Evolutionary conservation across 2,329 filamentous ascomycete species (phyloP).

Genomic region (Xylariales sp.): DNA sequence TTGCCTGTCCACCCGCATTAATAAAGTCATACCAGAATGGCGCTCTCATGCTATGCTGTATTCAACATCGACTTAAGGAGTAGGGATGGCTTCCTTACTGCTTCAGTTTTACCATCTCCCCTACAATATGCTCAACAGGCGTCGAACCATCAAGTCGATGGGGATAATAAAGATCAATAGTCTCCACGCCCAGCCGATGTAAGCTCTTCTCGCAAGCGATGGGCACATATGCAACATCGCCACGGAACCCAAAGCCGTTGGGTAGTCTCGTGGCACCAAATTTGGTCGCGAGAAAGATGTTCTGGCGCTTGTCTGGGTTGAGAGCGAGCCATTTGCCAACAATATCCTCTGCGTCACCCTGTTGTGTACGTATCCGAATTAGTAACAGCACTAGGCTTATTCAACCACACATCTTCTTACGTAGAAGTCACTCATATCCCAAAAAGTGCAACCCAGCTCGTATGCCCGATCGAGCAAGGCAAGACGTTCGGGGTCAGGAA

Average conservation of each 20-base stretch:
- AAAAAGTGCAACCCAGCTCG: conserved; percentile 30
- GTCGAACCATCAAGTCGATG: conserved; percentile 43
- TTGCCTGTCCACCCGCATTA: conserved; percentile 21
- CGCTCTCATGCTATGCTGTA: too few species aligned
- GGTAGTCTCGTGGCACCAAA: conserved; percentile 32
- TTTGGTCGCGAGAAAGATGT: conserved; percentile 45
- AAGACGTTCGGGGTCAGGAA: conserved; percentile 29
- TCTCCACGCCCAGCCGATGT: conserved; percentile 39
- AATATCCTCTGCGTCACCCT: conserved; percentile 30
- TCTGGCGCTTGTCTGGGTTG: conserved; percentile 35
- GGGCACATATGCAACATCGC: conserved; percentile 35
- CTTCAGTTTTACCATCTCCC: conserved; percentile 42
- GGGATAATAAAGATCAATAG: conserved; percentile 53
- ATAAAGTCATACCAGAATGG: background rate
- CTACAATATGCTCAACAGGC: conserved; percentile 43
- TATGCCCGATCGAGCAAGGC: conserved; percentile 30
- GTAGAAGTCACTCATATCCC: conserved; percentile 34
- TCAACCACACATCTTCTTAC: conserved; percentile 13
- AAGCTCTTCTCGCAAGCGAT: conserved; percentile 35
- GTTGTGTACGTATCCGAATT: conserved; percentile 20
- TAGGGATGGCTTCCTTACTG: conserved; percentile 26
- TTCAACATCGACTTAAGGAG: too few species aligned
- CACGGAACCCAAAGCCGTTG: conserved; percentile 4
- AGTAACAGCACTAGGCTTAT: conserved; percentile 17
- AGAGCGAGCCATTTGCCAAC: conserved; percentile 31